These are phyloP conservation scores for carrot (Daucus carota) DNA, from an alignment of 129 eudicot genomes.

Conservation along the genomic window DH1_v3.0 NC_030381.2:1909001-1909500, in stretches of 20 bases:
- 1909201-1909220: not conserved
- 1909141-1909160: not conserved
- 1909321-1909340: not conserved
- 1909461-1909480: not conserved
- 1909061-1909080: constrained; percentile 32
- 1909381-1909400: not conserved
- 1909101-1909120: not conserved
- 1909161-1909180: not conserved
- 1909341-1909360: not conserved
- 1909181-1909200: not conserved
- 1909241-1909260: not conserved
- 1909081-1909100: constrained; percentile 41
- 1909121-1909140: not conserved
- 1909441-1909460: not conserved
- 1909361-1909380: not conserved
- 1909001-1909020: constrained; percentile 27
- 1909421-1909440: not conserved
- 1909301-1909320: not conserved
- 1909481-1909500: not conserved
- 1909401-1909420: too few species aligned
- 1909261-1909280: not conserved
- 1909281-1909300: not conserved
- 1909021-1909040: constrained; percentile 23
- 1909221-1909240: not conserved
- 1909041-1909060: constrained; percentile 30